A percentile compares a stretch with the other conserved stretches of the same genome.
Evolutionary conservation across 164 flowering plant species (phyloP).

Genomic region (Annona squamosa): DNA sequence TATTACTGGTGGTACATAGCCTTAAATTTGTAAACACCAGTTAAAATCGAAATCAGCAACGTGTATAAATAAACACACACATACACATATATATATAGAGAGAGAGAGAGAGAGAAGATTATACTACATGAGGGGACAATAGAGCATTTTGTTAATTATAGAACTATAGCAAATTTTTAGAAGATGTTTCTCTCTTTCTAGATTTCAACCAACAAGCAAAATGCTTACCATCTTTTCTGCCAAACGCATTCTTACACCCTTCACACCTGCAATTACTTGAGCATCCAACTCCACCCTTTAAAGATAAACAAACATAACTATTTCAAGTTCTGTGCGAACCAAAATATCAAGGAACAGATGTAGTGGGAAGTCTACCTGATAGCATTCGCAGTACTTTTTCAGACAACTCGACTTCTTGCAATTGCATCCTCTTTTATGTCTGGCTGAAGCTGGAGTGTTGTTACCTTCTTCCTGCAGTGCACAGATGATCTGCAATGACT

Average conservation of each 20-base stretch:
- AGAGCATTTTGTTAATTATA: neutral
- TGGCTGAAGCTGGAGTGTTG: constrained; percentile 90
- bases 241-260: constrained; percentile 80
- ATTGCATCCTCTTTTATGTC: constrained; percentile 98
- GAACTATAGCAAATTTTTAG: neutral
- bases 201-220: neutral
- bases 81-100: neutral
- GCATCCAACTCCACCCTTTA: constrained; percentile 96
- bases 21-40: constrained; percentile 14
- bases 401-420: constrained; percentile 96
- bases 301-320: constrained; percentile 4
- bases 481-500: neutral
- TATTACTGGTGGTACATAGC: constrained; percentile 26
- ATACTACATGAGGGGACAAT: neutral
- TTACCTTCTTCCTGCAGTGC: constrained; percentile 61
- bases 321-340: constrained; percentile 15
- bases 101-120: neutral
- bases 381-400: constrained; percentile 99
- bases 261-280: constrained; percentile 93
- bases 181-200: neutral
- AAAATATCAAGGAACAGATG: constrained; percentile 5
- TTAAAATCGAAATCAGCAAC: neutral
- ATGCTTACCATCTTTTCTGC: constrained; percentile 70
- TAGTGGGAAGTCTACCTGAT: constrained; percentile 56
- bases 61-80: too few species aligned